These are phyloP conservation scores for Nannizzia gypsea DNA, from an alignment of 2,329 filamentous ascomycete species.

Conservation along the genomic window DNA sequence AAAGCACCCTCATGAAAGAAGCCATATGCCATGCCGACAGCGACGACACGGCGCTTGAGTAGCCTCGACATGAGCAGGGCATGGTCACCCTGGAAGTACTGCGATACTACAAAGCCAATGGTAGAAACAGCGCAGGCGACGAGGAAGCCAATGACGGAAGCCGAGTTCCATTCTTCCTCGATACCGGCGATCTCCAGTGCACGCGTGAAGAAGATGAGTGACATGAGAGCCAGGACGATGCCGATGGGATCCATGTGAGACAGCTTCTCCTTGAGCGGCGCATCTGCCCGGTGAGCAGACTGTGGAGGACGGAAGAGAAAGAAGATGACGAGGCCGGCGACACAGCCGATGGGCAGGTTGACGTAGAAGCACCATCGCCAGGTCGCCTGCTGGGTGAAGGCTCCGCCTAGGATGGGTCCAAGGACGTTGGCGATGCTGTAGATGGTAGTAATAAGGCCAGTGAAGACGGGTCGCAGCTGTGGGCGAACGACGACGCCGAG, in stretches of 20 bases:
- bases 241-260: conserved; percentile 8
- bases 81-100: conserved; percentile 30
- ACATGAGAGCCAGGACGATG: neutral
- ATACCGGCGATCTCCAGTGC: conserved; percentile 16
- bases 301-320: conserved; percentile 23
- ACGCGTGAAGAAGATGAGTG: conserved; percentile 6
- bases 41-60: conserved; percentile 28
- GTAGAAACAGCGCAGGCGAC: conserved; percentile 33
- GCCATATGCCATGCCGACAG: conserved; percentile 24
- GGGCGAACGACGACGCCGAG: conserved; percentile 32
- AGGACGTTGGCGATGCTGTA: conserved; percentile 19
- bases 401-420: conserved; percentile 43
- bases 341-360: conserved; percentile 24
- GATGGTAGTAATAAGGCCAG: conserved; percentile 12
- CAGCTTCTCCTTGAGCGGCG: conserved; percentile 6
- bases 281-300: neutral
- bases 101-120: conserved; percentile 24
- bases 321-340: conserved; percentile 19
- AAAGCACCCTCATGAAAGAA: conserved; percentile 28
- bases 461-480: conserved; percentile 1
- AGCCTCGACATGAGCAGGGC: conserved; percentile 32
- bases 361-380: conserved; percentile 15
- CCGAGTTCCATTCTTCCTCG: conserved; percentile 26
- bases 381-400: conserved; percentile 43
- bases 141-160: conserved; percentile 36